Base-by-base conservation (phyloP, 2,329 filamentous ascomycete species). In the Thielaviopsis punctulata region DNA sequence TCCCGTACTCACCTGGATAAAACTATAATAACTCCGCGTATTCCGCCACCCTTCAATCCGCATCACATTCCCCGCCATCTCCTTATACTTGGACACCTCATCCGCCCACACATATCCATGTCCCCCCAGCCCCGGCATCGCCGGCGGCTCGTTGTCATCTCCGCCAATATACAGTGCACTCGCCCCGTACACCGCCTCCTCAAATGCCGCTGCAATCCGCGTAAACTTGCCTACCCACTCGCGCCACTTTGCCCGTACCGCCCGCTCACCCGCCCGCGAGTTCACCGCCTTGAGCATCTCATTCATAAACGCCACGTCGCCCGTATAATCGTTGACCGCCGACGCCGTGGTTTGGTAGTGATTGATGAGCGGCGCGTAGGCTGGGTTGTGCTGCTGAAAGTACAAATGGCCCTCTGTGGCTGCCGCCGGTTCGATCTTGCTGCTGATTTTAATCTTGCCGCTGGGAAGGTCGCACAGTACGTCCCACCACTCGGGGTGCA, bases 401-500 rank as follows among this genome's bases (percentile, higher is more conserved):
- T 84, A 94, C 2, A 82, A 64, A 9, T 92, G 73, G 0, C 90
- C 90, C 60, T 98, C 92, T 0, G 88, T 95, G 3, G 84, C 67
- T 1, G 82, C 78, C 0, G 88, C 84, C 21, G 77, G 67, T 57
- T 96, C 90, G 58, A 96, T 89, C 60, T 81, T 82, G 63, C 77
- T 86, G 61, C 86, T 94, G 61, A 98, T 96, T 67, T 92, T 94
- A 72, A 98, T 88, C 44, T 89, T 81, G 9, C 92, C 92, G 1
- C 82, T 90, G 0, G 89, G 84, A 43, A 98, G 72, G 65, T 98
- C 92, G 65, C 92, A 98, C 12, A 98, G 73, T 9, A 98, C 69
- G 66, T 98, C 92, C 92, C 92, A 98, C 92, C 92, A 98, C 63
- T 95, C 89, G 0, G 85, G 86, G 61, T 96, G 90, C 61, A 88